Evolutionary conservation across 225 moss, liverwort and hornwort genomes (phyloP).

Genomic region (Neckera pumila): DNA sequence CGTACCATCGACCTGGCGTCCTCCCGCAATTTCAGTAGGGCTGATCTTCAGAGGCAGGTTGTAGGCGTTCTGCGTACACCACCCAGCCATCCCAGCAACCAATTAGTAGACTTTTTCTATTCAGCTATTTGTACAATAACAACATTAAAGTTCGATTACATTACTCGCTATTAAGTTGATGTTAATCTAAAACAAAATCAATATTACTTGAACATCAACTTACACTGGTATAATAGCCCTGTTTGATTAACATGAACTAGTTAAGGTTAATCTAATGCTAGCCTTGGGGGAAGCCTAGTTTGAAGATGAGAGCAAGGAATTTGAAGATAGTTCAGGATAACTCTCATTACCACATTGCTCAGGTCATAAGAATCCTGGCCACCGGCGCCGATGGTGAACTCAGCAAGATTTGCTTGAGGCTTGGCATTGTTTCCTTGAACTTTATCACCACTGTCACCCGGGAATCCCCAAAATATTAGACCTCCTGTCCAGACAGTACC

Average conservation of each 20-base stretch:
- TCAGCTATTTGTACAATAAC: neutral
- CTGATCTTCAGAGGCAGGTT: neutral
- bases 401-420: neutral
- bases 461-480: neutral
- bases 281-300: neutral
- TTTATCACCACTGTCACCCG: neutral
- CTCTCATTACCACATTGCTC: slow-evolving; percentile 1
- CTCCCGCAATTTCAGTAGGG: neutral
- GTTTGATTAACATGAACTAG: neutral
- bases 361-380: neutral
- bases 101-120: neutral
- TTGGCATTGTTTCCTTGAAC: neutral
- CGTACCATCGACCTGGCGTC: neutral
- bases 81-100: neutral
- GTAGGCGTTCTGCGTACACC: neutral
- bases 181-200: too few species aligned
- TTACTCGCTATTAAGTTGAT: neutral
- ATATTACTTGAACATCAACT: neutral
- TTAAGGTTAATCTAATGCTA: neutral
- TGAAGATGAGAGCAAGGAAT: neutral
- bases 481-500: neutral
- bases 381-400: neutral
- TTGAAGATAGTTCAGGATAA: neutral
- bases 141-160: neutral
- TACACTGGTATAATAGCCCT: neutral